Evolutionary conservation across 2,329 filamentous ascomycete species (phyloP).

Genomic region (Tolypocladium capitatum): DNA sequence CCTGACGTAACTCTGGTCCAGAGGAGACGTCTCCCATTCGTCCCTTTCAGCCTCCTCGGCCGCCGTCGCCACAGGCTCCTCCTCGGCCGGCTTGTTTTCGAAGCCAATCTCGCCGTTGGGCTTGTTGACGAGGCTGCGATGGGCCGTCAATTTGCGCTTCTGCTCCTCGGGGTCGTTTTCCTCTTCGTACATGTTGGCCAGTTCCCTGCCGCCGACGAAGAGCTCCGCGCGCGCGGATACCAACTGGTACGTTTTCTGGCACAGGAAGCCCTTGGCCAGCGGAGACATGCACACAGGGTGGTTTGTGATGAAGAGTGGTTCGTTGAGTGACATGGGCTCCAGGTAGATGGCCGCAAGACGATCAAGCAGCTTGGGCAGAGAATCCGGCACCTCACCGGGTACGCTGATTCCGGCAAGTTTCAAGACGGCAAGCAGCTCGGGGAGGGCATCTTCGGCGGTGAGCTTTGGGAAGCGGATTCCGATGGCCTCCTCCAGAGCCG

Average conservation of each 20-base stretch:
- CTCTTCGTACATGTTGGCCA: conserved; percentile 97
- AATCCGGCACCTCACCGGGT: conserved; percentile 48
- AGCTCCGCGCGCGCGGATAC: conserved; percentile 76
- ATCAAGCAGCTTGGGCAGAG: conserved; percentile 62
- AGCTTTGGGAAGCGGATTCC: conserved; percentile 54
- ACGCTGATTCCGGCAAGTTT: conserved; percentile 48
- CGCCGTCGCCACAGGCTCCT: conserved; percentile 15
- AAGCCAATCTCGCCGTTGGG: conserved; percentile 19
- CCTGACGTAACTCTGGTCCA: conserved; percentile 71
- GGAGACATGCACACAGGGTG: conserved; percentile 87
- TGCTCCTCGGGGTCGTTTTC: conserved; percentile 89
- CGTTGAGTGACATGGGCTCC: conserved; percentile 55
- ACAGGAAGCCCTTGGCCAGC: conserved; percentile 73
- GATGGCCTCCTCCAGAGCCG: conserved; percentile 58
- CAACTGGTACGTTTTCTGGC: conserved; percentile 52
- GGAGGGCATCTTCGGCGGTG: conserved; percentile 37
- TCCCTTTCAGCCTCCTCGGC: conserved; percentile 19
- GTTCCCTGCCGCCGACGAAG: conserved; percentile 66
- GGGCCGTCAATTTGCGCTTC: conserved; percentile 61
- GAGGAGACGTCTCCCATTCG: conserved; percentile 30
- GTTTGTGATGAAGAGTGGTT: conserved; percentile 74
- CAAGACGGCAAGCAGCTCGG: conserved; percentile 38
- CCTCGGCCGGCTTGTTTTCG: conserved; percentile 4
- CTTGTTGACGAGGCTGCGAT: conserved; percentile 26
- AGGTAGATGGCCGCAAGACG: conserved; percentile 63